These are phyloP conservation scores for Macadamia tetraphylla DNA, from an alignment of 164 flowering plant species.

Conservation along the genomic window DNA sequence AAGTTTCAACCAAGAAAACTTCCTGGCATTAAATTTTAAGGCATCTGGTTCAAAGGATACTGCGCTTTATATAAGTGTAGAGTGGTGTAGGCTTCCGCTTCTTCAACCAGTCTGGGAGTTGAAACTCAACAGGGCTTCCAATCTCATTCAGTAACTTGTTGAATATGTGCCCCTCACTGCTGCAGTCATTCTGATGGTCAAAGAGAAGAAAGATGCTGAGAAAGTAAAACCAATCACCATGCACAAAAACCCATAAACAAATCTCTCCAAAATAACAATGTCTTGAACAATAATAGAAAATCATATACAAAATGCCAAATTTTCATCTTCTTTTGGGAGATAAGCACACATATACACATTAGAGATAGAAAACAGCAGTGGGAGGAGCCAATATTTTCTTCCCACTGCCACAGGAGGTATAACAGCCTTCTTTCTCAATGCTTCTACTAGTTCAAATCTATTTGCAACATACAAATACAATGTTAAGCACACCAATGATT, in stretches of 20 bases:
- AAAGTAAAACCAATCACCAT: not conserved
- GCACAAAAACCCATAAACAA: not conserved
- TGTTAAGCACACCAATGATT: too few relatives aligned
- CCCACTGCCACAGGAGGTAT: too few relatives aligned
- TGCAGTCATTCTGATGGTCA: conserved; percentile 27
- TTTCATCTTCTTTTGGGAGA: too few relatives aligned
- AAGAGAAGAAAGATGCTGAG: conserved; percentile 3
- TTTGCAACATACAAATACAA: too few relatives aligned
- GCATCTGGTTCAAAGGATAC: conserved; percentile 44
- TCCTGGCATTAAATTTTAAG: too few relatives aligned
- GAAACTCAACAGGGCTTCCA: conserved; percentile 64
- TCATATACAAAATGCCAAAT: not conserved
- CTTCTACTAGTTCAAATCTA: too few relatives aligned
- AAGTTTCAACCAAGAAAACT: too few relatives aligned
- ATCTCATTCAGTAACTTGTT: conserved; percentile 45
- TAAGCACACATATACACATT: too few relatives aligned
- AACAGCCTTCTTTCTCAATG: too few relatives aligned
- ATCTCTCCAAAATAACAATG: not conserved
- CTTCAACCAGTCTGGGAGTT: conserved; percentile 63
- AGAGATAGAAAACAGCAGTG: too few relatives aligned
- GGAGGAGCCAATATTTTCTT: too few relatives aligned
- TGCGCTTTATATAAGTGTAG: conserved; percentile 62
- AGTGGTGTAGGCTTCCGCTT: conserved; percentile 45
- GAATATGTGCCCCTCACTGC: conserved; percentile 35
- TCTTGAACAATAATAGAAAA: not conserved